A percentile compares a stretch with the other conserved stretches of the same genome.
Evolutionary conservation across 495 filamentous ascomycete species (phyloP).

Genomic region (Aspergillus wentii): DNA sequence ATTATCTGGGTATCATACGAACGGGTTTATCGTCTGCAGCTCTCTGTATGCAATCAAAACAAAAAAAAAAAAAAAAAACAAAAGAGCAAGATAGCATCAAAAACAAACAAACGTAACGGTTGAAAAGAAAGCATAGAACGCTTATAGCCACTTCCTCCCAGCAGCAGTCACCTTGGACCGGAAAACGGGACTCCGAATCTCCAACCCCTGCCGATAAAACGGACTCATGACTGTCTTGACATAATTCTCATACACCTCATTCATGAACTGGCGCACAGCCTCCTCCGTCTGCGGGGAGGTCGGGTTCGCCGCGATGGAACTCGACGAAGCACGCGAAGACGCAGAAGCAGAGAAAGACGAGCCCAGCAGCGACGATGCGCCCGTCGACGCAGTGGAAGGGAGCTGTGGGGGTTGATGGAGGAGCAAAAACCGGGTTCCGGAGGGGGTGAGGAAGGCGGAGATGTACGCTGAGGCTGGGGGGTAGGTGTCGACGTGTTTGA

Average conservation of each 20-base stretch:
- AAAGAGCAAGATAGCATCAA: constrained; percentile 9
- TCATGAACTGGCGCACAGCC: constrained; percentile 87
- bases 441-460: constrained; percentile 80
- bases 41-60: too few relatives aligned
- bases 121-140: constrained; percentile 2
- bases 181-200: constrained; percentile 82
- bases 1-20: too few relatives aligned
- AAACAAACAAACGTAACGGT: constrained; percentile 2
- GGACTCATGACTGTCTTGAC: constrained; percentile 97
- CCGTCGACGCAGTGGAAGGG: constrained; percentile 24
- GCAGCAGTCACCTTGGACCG: constrained; percentile 72
- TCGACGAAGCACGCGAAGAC: constrained; percentile 50
- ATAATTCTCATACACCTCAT: constrained; percentile 90
- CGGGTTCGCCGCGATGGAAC: constrained; percentile 71
- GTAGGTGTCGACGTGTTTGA: constrained; percentile 92
- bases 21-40: too few relatives aligned
- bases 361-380: constrained; percentile 17
- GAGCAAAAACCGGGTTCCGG: constrained; percentile 73
- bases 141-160: constrained; percentile 86
- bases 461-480: constrained; percentile 74
- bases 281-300: constrained; percentile 87
- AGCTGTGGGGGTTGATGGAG: constrained; percentile 68
- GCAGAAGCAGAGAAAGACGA: constrained; percentile 21
- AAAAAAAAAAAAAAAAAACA: background rate
- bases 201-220: constrained; percentile 79